Base-by-base conservation (phyloP, 805 yeast species). In the Hagleromyces aurorensis region DNA sequence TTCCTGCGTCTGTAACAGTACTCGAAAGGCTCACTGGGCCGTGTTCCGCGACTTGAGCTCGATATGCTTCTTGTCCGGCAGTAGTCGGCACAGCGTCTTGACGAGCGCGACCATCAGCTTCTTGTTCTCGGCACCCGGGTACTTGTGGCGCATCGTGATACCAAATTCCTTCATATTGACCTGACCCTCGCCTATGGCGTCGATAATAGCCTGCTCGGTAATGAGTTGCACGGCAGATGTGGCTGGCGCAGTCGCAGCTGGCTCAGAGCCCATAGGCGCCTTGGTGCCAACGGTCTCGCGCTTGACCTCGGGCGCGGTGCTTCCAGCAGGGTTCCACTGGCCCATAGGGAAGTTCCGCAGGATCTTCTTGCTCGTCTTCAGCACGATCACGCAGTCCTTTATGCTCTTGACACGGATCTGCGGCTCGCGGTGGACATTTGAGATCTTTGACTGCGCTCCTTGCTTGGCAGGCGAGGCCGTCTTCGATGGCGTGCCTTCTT, bases 271-370 rank as follows among this genome's bases (percentile, higher is more conserved):
- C 3, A 17, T 16, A 7, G 30, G 21, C 9, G 17, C 19, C 5
- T 13, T 13, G 14, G 30, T 20, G 9, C 26, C 17, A 19, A 19
- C 25, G 14, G 34, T 44, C 23, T 44, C 60, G 32, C 53, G 52
- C 39, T 40, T 52, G 33, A 65, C 42, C 31, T 56, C 54, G n/a
- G n/a, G n/a, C n/a, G n/a, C n/a, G 42, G 52, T 69, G 7, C 63
- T 64, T 8, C 28, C 35, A 19, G 54, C 51, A 13, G 95, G 89
- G 55, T 78, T 78, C 96, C 96, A 87, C 31, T 75, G 82, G 16
- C 94, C 94, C 12, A 53, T 60, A 2, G 91, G 91, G 59, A 86
- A 85, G 20, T 69, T 69, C 11, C 59, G 52, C 36, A 87, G 64
- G 10, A 81, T 64, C 21, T 65, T 64, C 9, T 70, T 65, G 5